phyloP scores from a whole-genome alignment of 495 filamentous ascomycete genomes.

The Ramalina intermedia region DNA sequence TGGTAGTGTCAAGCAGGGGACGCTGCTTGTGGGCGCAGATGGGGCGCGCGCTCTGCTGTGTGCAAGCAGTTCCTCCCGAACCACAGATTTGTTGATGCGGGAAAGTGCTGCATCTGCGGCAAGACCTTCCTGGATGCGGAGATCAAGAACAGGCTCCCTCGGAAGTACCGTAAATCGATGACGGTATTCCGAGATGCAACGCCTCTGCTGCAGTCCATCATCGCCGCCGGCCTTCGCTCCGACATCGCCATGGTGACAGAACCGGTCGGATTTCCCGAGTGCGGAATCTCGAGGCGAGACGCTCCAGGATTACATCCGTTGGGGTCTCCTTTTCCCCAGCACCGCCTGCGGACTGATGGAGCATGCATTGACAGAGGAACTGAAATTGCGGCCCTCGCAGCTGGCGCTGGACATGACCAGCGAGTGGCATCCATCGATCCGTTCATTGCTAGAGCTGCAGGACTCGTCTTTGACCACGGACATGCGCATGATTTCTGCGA shows the following conservation, averaged over 20 bases:
- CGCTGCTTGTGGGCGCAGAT: constrained; percentile 32
- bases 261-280: constrained; percentile 18
- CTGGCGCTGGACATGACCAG: constrained; percentile 15
- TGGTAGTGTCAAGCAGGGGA: constrained; percentile 22
- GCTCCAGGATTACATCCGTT: constrained; percentile 27
- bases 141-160: constrained; percentile 13
- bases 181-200: constrained; percentile 19
- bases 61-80: constrained; percentile 29
- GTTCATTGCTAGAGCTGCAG: constrained; percentile 24
- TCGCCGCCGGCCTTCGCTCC: too few relatives aligned
- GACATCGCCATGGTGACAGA: constrained; percentile 21
- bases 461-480: constrained; percentile 19
- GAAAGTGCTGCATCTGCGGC: constrained; percentile 29
- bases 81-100: constrained; percentile 27
- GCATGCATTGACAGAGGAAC: constrained; percentile 12
- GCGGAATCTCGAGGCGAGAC: constrained; percentile 3
- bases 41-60: constrained; percentile 25
- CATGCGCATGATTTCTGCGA: constrained; percentile 24
- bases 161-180: constrained; percentile 18
- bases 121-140: constrained; percentile 24
- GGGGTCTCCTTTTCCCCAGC: constrained; percentile 20
- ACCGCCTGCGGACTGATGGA: constrained; percentile 12
- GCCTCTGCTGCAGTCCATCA: constrained; percentile 7
- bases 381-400: constrained; percentile 13
- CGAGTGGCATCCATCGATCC: constrained; percentile 21